Conservation (phyloP, 495 filamentous ascomycete species). For the Acidiella bohemica region DNA sequence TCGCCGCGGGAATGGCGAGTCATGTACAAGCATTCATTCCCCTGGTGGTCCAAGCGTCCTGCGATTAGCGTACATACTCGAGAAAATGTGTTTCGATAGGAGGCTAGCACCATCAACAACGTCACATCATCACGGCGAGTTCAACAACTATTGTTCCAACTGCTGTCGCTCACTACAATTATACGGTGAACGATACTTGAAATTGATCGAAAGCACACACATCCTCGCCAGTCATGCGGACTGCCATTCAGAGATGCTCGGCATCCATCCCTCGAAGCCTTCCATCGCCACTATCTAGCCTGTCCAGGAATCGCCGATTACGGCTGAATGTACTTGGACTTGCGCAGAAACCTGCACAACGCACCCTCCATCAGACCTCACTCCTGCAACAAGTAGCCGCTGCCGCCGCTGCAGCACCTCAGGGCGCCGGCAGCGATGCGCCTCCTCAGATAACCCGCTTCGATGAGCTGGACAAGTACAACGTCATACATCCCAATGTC, state of each 20-base stretch:
- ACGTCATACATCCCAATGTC: constrained; percentile 49
- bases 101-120: no score
- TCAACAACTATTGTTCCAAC: no score
- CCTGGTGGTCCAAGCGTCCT: no score
- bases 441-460: constrained; percentile 47
- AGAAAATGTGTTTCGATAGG: no score
- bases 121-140: no score
- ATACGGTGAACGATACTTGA: no score
- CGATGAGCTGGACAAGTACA: constrained; percentile 46
- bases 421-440: background rate
- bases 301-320: constrained; percentile 5
- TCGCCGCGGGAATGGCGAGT: no score
- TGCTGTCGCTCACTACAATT: no score
- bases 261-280: constrained; percentile 24
- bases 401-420: constrained; percentile 10
- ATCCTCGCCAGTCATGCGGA: constrained; percentile 24
- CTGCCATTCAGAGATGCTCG: constrained; percentile 26
- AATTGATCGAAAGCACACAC: no score
- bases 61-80: no score
- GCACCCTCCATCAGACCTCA: constrained; percentile 13
- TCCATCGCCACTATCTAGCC: background rate
- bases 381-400: constrained; percentile 12
- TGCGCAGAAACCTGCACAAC: background rate
- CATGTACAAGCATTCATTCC: no score
- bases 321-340: constrained; percentile 1